These are phyloP conservation scores for Perkinsus olseni DNA, from an alignment of 169 alveolate genomes.

Conservation along the genomic window DNA sequence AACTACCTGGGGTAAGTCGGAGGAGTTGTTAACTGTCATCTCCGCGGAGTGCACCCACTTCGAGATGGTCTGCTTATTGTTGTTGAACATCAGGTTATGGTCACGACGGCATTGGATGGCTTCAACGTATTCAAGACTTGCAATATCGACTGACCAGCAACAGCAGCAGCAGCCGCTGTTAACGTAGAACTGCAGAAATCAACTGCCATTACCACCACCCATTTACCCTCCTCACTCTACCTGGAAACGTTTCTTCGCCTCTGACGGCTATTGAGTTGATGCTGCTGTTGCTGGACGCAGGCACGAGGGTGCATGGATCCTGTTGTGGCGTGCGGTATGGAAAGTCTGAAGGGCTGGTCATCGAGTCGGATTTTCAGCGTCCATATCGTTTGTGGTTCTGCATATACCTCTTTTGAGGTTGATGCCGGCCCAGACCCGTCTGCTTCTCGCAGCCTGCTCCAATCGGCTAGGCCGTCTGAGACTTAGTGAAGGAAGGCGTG, in stretches of 20 bases:
- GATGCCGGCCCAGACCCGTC: too few relatives aligned
- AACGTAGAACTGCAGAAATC: not conserved
- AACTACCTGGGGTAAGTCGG: slow-evolving; percentile 13
- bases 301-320: too few relatives aligned
- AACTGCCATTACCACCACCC: not conserved
- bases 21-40: too few relatives aligned
- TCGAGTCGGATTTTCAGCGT: too few relatives aligned
- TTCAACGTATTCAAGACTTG: not conserved
- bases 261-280: not conserved
- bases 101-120: not conserved
- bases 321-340: too few relatives aligned
- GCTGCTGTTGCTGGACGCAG: not conserved
- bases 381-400: too few relatives aligned
- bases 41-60: too few relatives aligned
- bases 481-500: too few relatives aligned
- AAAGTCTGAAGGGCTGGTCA: too few relatives aligned
- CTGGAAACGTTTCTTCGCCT: not conserved
- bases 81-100: not conserved
- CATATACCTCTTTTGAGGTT: too few relatives aligned
- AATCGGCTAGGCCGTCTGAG: too few relatives aligned
- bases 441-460: too few relatives aligned
- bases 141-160: not conserved
- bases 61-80: not conserved
- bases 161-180: not conserved
- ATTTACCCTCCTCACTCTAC: not conserved